These are phyloP conservation scores for Saccharum spontaneum DNA, from an alignment of 176 grass and related monocot genomes.

Conservation along the genomic window DNA sequence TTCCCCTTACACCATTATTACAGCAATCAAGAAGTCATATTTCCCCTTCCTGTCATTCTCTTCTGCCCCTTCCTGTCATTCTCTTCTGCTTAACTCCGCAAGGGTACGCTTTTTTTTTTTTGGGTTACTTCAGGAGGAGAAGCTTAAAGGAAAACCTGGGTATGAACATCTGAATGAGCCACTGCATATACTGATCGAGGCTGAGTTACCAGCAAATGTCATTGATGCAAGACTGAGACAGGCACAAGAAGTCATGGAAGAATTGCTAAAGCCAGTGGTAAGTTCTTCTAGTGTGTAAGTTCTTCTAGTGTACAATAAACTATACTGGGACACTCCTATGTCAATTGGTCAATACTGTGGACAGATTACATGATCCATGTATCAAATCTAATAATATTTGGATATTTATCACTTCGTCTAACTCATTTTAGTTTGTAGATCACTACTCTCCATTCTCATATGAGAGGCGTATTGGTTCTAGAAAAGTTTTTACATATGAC, in stretches of 20 bases:
- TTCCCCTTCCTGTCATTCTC: not conserved
- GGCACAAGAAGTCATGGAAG: constrained; percentile 81
- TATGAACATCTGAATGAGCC: constrained; percentile 89
- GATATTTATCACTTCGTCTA: not conserved
- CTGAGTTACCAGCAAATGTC: constrained; percentile 75
- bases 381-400: constrained; percentile 6
- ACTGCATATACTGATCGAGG: constrained; percentile 83
- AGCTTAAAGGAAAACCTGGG: constrained; percentile 79
- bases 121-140: constrained; percentile 53
- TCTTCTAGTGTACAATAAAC: constrained; percentile 27
- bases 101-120: not conserved
- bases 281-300: constrained; percentile 42
- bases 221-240: constrained; percentile 73
- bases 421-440: constrained; percentile 9
- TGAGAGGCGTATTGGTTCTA: no score
- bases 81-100: not conserved
- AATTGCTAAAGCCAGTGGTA: constrained; percentile 80
- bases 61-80: not conserved
- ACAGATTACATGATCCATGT: not conserved
- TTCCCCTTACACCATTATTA: not conserved
- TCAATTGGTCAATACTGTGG: not conserved
- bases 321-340: not conserved
- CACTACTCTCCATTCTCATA: not conserved
- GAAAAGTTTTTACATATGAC: no score
- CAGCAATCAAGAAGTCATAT: not conserved